These are phyloP conservation scores for Rhododendron mucronatum DNA, from an alignment of 148 eudicot genomes.

Conservation along the genomic window DNA sequence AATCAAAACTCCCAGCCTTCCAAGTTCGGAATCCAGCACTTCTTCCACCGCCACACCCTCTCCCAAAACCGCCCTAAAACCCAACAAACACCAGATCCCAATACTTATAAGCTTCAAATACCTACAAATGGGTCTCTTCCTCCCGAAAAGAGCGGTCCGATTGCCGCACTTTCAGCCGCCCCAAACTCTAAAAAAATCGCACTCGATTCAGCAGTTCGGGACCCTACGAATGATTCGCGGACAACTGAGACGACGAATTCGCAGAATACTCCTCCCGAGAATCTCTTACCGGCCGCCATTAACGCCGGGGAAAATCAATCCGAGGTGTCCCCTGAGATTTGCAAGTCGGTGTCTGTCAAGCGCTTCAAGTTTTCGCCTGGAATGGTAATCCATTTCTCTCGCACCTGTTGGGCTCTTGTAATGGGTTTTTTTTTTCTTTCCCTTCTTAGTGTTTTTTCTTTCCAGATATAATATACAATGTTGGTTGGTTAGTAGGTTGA, in stretches of 20 bases:
- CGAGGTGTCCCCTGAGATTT: constrained; percentile 65
- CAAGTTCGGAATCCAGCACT: constrained; percentile 89
- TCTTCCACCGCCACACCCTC: constrained; percentile 64
- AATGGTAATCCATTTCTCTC: constrained; percentile 47
- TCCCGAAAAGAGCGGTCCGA: neutral
- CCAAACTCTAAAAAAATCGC: neutral
- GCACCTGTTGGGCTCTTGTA: neutral
- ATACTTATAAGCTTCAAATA: neutral
- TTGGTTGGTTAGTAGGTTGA: neutral
- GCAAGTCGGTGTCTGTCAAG: constrained; percentile 40
- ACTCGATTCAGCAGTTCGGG: constrained; percentile 6
- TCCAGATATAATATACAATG: neutral
- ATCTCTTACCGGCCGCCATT: constrained; percentile 23
- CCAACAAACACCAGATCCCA: neutral
- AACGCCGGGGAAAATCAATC: constrained; percentile 26
- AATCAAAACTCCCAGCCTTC: constrained; percentile 52
- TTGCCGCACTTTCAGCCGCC: constrained; percentile 3
- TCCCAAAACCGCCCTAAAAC: constrained; percentile 19
- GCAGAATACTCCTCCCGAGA: constrained; percentile 36
- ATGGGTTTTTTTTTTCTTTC: neutral
- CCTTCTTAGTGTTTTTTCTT: neutral
- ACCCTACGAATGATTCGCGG: constrained; percentile 12
- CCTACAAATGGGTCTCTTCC: constrained; percentile 8
- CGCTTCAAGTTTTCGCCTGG: constrained; percentile 97
- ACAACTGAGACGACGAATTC: constrained; percentile 6